Evolutionary conservation across 306 rosid genomes (phyloP), one percentile per base, ranked within the genome.

Genomic region (Castanopsis chinensis): DNA sequence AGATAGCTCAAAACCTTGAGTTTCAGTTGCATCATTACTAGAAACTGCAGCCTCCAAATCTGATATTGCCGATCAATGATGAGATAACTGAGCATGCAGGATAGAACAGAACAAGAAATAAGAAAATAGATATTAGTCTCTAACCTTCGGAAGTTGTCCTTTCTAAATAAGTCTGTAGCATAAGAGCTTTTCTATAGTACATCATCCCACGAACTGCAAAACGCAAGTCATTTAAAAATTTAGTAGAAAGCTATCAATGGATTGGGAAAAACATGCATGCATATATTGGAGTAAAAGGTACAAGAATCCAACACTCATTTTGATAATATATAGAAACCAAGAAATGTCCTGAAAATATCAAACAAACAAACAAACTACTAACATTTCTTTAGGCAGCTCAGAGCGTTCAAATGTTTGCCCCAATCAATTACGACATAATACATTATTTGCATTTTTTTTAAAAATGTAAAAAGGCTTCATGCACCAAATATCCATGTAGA

Each of bases 111-210:
- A 12, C 10, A 27, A 27, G 20, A 73, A 71, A 73, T 61, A 55
- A 43, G 35, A 4, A 32, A 8, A 71, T 20, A 49, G 73, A 17
- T 27, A 54, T n/a, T 54, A 41, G 60, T 49, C 91, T 49, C 91
- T 83, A 54, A 94, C 99, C 99, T 84, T 82, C 93, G 33, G 89
- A 79, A 60, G 83, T 81, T 56, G 80, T 69, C 72, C 88, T 88
- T 86, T 94, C 99, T 83, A 94, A 81, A 87, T 94, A 94, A 74
- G 99, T 85, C 84, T 93, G 99, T 79, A 95, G 91, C 97, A 92
- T 93, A 21, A 93, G 90, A 84, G 99, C 98, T 84, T 95, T 95
- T 85, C 98, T 84, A 77, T 95, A 95, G 85, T 95, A 93, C 99
- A 95, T 95, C 97, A 95, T 95, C 80, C 99, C 98, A 59, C 98